Base-by-base conservation (phyloP, 495 filamentous ascomycete genomes). In the Tetracladium marchalianum region DNA sequence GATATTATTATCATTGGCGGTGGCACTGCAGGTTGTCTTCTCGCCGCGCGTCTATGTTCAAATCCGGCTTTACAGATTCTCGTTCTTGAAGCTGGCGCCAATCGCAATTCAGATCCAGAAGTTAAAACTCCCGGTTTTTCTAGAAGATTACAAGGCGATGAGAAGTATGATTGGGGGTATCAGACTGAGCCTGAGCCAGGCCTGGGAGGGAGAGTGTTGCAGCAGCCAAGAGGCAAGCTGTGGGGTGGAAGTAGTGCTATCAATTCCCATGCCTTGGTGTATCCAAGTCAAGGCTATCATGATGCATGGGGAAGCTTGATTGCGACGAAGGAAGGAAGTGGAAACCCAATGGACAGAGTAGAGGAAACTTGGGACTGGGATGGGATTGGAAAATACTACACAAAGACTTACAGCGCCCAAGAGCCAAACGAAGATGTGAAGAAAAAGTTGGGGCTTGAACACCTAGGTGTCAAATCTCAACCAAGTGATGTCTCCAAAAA, bases 41-140 rank as follows among this genome's bases (percentile, higher is more conserved):
- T 50, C 2, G 48, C 48, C n/a, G 13, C 41, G 3, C 48, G 41
- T 8, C 27, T 50, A 15, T 22, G 22, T 13, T 35, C 39, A 19
- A 31, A 41, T 15, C 35, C 48, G 9, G 24, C 32, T n/a, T 4
- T 50, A 5, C 39, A 34, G 7, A 37, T 44, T 34, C 35, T 40
- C n/a, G 67, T 79, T 7, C 51, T 81, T 43, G 77, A 81, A 53
- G 74, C 73, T 16, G 77, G 77, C 0, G 57, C 61, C 19, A 66
- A 72, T 52, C 64, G 58, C 8, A 61, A 62, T n/a, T 55, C 61
- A 3, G 69, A 79, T 50, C 70, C 69, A 0, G 27, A 66, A 24
- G 59, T 77, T n/a, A 56, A 63, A n/a, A 66, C 60, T 0, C 76
- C 74, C 0, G 71, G 64, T 6, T 53, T 69, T 1, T 62, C 70